phyloP scores from a whole-genome alignment of 805 yeast species.

The Myxozyma sirexii region DNA sequence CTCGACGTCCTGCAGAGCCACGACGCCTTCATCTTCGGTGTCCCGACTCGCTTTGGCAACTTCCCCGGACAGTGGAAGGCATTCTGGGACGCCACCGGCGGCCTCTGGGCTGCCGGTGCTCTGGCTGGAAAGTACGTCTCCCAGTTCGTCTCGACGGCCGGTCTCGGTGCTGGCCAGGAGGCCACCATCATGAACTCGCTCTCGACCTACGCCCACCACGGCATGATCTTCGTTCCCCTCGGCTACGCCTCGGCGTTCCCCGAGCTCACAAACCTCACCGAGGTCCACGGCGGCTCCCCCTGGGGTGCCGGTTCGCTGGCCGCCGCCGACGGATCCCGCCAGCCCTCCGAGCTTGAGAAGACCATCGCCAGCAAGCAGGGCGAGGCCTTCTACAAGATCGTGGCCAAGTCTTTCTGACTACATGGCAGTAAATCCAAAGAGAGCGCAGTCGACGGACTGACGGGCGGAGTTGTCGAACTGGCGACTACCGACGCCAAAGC shows the following conservation, averaged over 20 bases:
- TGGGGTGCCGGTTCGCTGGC: conserved; percentile 88
- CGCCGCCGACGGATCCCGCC: conserved; percentile 75
- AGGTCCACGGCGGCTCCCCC: conserved; percentile 77
- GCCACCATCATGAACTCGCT: conserved; percentile 63
- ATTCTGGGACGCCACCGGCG: conserved; percentile 79
- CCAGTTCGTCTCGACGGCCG: conserved; percentile 71
- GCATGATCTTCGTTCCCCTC: conserved; percentile 76
- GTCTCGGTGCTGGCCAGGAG: conserved; percentile 85
- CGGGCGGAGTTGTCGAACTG: background rate
- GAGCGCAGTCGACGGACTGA: conserved; percentile 13
- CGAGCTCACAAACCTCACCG: conserved; percentile 56
- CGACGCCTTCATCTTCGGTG: conserved; percentile 83
- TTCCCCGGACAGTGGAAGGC: conserved; percentile 76
- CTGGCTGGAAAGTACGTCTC: conserved; percentile 75
- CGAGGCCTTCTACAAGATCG: conserved; percentile 56
- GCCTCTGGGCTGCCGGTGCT: conserved; percentile 75
- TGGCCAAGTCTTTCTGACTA: conserved; percentile 36
- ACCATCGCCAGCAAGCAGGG: conserved; percentile 70
- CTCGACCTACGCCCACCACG: conserved; percentile 74
- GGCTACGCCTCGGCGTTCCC: conserved; percentile 68
- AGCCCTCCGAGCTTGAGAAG: conserved; percentile 64
- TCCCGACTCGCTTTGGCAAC: conserved; percentile 85
- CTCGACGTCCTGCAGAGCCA: conserved; percentile 58
- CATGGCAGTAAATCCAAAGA: conserved; percentile 14
- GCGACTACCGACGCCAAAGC: background rate